These are phyloP conservation scores for Cetradonia linearis DNA, from an alignment of 495 filamentous ascomycete species.

Conservation along the genomic window DNA sequence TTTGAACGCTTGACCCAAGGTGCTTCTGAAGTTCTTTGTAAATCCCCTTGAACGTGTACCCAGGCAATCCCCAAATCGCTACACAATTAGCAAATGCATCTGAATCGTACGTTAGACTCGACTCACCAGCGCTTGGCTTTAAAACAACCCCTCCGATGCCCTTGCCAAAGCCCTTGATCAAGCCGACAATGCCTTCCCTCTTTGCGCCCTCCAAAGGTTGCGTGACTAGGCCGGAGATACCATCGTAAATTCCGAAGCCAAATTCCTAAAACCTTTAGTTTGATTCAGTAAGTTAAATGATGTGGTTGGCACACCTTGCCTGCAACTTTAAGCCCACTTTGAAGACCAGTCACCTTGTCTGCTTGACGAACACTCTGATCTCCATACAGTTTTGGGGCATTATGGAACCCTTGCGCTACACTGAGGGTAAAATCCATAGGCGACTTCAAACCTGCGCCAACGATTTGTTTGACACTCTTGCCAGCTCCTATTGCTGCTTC, in stretches of 20 bases:
- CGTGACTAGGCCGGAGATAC: constrained; percentile 60
- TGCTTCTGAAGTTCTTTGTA: constrained; percentile 60
- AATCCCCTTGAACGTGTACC: constrained; percentile 65
- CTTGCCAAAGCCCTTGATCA: constrained; percentile 66
- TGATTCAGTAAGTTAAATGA: neutral
- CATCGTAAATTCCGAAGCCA: constrained; percentile 56
- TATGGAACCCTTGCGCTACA: constrained; percentile 76
- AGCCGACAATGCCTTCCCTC: constrained; percentile 57
- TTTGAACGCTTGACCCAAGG: constrained; percentile 51
- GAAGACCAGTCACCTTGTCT: constrained; percentile 60
- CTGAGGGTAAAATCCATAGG: constrained; percentile 74
- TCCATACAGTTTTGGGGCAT: constrained; percentile 68
- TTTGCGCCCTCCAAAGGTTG: constrained; percentile 57
- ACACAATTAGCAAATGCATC: constrained; percentile 14
- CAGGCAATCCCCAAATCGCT: constrained; percentile 54
- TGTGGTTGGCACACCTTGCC: constrained; percentile 35
- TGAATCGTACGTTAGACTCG: neutral
- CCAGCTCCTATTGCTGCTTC: constrained; percentile 50
- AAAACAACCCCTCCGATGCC: constrained; percentile 61
- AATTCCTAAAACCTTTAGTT: constrained; percentile 41
- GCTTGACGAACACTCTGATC: constrained; percentile 59
- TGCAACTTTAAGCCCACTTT: constrained; percentile 55
- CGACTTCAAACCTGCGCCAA: constrained; percentile 58
- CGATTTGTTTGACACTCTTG: constrained; percentile 55
- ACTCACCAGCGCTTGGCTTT: constrained; percentile 58